A percentile compares a stretch with the other conserved stretches of the same genome.
Conservation (phyloP, 2,329 filamentous ascomycete genomes). For the Cryoendolithus antarcticus region DNA sequence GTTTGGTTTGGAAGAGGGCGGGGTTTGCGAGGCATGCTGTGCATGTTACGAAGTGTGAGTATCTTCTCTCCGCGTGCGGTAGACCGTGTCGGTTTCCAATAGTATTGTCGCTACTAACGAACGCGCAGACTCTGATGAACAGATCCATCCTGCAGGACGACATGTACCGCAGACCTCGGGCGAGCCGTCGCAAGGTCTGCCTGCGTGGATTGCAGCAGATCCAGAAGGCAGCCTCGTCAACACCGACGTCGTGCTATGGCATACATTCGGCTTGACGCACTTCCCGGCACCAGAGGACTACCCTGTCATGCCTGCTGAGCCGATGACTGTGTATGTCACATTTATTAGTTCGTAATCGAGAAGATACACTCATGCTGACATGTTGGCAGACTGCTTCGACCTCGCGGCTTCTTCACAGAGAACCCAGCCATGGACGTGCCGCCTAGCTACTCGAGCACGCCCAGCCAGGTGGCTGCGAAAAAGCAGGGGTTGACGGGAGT, state of each 20-base stretch:
- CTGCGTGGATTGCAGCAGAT: constrained; percentile 61
- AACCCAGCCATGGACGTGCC: constrained; percentile 75
- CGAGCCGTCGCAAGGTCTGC: constrained; percentile 59
- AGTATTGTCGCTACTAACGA: no score
- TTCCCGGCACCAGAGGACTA: constrained; percentile 86
- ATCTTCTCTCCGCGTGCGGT: constrained; percentile 1
- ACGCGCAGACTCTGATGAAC: constrained; percentile 56
- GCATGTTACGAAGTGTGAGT: constrained; percentile 76
- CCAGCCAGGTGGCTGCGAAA: constrained; percentile 47
- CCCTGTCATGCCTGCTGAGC: constrained; percentile 79
- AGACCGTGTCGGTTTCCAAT: no score
- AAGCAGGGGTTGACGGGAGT: constrained; percentile 28
- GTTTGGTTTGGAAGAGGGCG: constrained; percentile 79
- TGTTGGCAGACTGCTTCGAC: constrained; percentile 45
- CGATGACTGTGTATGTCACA: constrained; percentile 21
- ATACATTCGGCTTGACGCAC: constrained; percentile 84
- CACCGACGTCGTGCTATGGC: constrained; percentile 82
- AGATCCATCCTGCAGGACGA: constrained; percentile 73
- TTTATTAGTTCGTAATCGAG: not conserved
- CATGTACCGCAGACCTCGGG: constrained; percentile 83
- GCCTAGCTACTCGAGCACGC: constrained; percentile 60
- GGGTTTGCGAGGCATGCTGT: constrained; percentile 79
- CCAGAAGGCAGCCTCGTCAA: constrained; percentile 59
- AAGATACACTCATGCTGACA: not conserved
- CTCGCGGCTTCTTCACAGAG: constrained; percentile 68